A percentile compares a stretch with the other conserved stretches of the same genome.
phyloP scores from a whole-genome alignment of 2,329 filamentous ascomycete species.

The Colletotrichum siamense region DNA sequence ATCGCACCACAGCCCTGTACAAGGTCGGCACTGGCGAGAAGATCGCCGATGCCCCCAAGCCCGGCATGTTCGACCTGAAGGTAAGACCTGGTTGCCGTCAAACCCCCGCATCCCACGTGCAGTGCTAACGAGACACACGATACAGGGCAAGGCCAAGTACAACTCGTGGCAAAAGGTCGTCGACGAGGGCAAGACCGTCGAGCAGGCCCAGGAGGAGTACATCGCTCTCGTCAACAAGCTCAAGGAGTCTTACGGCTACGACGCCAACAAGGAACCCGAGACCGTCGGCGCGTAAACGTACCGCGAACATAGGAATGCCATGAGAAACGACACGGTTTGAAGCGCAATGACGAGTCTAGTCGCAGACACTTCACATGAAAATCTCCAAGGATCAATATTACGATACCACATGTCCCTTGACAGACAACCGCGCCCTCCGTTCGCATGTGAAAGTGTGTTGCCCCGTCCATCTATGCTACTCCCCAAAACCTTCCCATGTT shows the following conservation, averaged over 20 bases:
- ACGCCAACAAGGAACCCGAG: conserved; percentile 69
- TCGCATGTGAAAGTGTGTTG: neutral
- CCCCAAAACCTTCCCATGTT: conserved; percentile 53
- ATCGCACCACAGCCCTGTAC: conserved; percentile 53
- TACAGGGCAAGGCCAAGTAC: conserved; percentile 80
- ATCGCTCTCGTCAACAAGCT: conserved; percentile 74
- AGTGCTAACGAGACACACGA: neutral
- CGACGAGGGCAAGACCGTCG: conserved; percentile 65
- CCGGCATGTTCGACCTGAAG: conserved; percentile 76
- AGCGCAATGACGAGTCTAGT: neutral
- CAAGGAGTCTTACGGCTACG: conserved; percentile 73
- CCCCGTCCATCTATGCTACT: neutral
- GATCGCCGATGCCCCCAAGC: conserved; percentile 58
- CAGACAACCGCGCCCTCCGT: neutral
- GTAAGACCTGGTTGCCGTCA: conserved; percentile 42
- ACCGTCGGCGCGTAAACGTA: conserved; percentile 44
- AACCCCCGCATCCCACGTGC: neutral
- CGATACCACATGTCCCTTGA: conserved; percentile 8
- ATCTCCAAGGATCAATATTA: conserved; percentile 14
- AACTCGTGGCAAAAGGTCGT: conserved; percentile 76
- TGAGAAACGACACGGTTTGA: conserved; percentile 16
- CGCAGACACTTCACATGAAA: neutral
- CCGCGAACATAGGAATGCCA: neutral
- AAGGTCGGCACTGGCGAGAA: conserved; percentile 65
- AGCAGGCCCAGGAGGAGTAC: conserved; percentile 79